Evolutionary conservation across 2,329 filamentous ascomycete genomes (phyloP).

Genomic region (Rutstroemia sp.): DNA sequence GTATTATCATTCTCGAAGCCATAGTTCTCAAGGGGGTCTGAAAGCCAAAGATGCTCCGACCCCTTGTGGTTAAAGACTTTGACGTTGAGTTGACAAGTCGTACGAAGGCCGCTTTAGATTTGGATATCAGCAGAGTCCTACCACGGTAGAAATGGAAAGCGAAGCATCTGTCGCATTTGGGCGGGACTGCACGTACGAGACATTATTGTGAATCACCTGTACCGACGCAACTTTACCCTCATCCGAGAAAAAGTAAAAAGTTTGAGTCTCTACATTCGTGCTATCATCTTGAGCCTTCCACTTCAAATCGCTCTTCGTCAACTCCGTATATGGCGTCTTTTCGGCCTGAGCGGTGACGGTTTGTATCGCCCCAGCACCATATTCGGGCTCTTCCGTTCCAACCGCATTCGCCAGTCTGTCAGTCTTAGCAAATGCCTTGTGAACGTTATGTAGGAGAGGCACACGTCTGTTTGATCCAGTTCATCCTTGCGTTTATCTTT

Average conservation of each 20-base stretch:
- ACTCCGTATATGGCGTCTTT: conserved; percentile 71
- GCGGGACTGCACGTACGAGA: conserved; percentile 59
- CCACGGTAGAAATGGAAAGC: neutral
- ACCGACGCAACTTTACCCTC: conserved; percentile 68
- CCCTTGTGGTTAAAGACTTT: conserved; percentile 77
- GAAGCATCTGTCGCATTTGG: conserved; percentile 17
- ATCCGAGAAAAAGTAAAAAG: conserved; percentile 82
- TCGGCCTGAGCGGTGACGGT: conserved; percentile 77
- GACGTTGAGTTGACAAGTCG: conserved; percentile 87
- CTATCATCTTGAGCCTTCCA: conserved; percentile 69
- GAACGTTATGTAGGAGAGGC: neutral
- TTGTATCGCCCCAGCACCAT: conserved; percentile 81
- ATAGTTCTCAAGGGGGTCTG: conserved; percentile 69
- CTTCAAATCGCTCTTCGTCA: conserved; percentile 69
- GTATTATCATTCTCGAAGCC: conserved; percentile 79
- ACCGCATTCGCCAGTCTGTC: conserved; percentile 68
- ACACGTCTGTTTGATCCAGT: conserved; percentile 12
- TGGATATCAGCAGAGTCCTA: neutral
- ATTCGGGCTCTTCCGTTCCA: conserved; percentile 93
- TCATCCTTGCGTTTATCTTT: neutral
- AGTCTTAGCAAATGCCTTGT: conserved; percentile 4
- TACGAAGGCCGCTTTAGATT: conserved; percentile 67
- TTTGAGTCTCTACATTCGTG: conserved; percentile 91
- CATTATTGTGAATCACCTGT: conserved; percentile 96
- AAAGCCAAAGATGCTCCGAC: conserved; percentile 69